These are phyloP conservation scores for Sungouiozyma intestinalis DNA, from an alignment of 805 yeast genomes.

Conservation along the genomic window DNA sequence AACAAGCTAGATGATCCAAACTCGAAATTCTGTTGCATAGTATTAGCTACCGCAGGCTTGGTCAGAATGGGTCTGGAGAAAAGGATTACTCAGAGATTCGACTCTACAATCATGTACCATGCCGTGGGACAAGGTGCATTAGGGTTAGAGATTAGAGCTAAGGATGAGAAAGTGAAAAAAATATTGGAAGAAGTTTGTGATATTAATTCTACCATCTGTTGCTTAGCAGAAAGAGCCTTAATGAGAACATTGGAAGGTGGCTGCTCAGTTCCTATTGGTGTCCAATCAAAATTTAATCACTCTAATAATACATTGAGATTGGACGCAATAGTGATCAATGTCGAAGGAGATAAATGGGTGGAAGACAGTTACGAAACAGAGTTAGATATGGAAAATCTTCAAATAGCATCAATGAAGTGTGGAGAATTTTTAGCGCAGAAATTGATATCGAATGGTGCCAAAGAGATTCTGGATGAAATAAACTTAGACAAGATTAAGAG, in stretches of 20 bases:
- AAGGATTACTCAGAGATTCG: slow-evolving; percentile 64
- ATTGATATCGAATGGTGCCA: slow-evolving; percentile 71
- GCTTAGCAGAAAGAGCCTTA: slow-evolving; percentile 79
- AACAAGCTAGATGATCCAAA: slow-evolving; percentile 66
- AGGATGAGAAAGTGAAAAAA: slow-evolving; percentile 47
- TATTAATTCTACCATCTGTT: slow-evolving; percentile 54
- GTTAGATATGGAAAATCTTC: slow-evolving; percentile 29
- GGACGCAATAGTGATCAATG: slow-evolving; percentile 69
- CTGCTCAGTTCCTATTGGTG: slow-evolving; percentile 96
- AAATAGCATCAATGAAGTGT: slow-evolving; percentile 52
- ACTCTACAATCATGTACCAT: slow-evolving; percentile 74
- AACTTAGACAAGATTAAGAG: slow-evolving; percentile 52
- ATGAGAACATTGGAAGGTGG: slow-evolving; percentile 93
- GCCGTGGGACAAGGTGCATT: slow-evolving; percentile 99
- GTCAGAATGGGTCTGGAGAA: slow-evolving; percentile 59
- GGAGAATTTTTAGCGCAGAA: slow-evolving; percentile 62
- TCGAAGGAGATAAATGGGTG: slow-evolving; percentile 67
- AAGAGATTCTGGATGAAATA: slow-evolving; percentile 67
- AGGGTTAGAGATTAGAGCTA: slow-evolving; percentile 77
- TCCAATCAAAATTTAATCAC: slow-evolving; percentile 46
- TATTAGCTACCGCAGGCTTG: slow-evolving; percentile 90
- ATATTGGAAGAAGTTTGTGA: slow-evolving; percentile 60
- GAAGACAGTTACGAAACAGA: slow-evolving; percentile 37
- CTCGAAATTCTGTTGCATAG: slow-evolving; percentile 57
- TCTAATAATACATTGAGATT: slow-evolving; percentile 39